Percentiles rank a stretch among this genome's conserved stretches.
phyloP scores from a whole-genome alignment of 208 protist species.

The Leptomonas pyrrhocoris region DNA sequence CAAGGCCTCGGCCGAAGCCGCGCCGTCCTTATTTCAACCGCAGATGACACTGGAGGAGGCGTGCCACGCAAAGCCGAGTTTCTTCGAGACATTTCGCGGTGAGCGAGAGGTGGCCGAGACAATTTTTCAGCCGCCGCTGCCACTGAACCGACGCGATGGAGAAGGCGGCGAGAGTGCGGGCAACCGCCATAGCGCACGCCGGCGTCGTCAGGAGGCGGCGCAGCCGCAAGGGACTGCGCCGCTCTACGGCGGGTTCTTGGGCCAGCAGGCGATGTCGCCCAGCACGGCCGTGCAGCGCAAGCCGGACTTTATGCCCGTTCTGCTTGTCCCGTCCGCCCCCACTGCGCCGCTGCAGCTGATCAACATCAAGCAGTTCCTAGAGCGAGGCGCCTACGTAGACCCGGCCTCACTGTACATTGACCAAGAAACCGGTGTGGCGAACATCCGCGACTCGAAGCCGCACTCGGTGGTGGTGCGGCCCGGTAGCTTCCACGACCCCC shows the following conservation, averaged over 20 bases:
- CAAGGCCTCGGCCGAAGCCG: constrained; percentile 38
- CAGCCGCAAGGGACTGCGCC: constrained; percentile 15
- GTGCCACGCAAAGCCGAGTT: constrained; percentile 54
- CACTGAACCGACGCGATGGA: background rate
- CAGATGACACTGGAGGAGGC: constrained; percentile 77
- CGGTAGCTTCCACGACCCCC: constrained; percentile 70
- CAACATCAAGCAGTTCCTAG: constrained; percentile 84
- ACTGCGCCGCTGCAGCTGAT: constrained; percentile 81
- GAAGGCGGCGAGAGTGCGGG: constrained; percentile 13
- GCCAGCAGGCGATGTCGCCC: constrained; percentile 41
- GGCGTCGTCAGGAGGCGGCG: constrained; percentile 17
- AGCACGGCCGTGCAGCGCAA: constrained; percentile 47
- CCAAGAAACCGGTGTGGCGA: constrained; percentile 62
- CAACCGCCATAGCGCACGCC: constrained; percentile 13
- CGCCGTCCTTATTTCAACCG: constrained; percentile 42
- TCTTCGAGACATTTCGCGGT: constrained; percentile 40
- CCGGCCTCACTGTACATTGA: constrained; percentile 76
- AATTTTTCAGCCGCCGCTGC: constrained; percentile 23
- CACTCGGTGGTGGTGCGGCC: constrained; percentile 70
- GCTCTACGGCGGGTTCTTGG: constrained; percentile 30
- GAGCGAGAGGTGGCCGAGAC: constrained; percentile 35
- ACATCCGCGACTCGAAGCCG: constrained; percentile 76
- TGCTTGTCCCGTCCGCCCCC: constrained; percentile 72
- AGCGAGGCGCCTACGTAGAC: constrained; percentile 80
- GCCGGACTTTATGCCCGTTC: constrained; percentile 86